Base-by-base conservation (phyloP, 2,329 filamentous ascomycete species). In the Pseudocercospora pini-densiflorae region DNA sequence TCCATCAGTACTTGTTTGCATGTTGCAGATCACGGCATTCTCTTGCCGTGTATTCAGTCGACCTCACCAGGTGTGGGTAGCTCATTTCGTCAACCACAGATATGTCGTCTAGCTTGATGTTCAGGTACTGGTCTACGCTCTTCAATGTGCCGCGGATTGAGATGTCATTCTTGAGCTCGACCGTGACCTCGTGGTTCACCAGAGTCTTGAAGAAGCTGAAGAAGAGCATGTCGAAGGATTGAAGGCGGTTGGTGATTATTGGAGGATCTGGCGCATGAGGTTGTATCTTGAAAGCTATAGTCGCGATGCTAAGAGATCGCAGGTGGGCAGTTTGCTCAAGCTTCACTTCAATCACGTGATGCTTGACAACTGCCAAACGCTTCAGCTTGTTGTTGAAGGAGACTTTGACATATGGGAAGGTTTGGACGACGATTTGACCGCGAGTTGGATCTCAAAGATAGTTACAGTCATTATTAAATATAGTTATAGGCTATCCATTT, bases 111-210 rank as follows among this genome's bases (percentile, higher is more conserved):
- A 99, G 88, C 85, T 98, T 98, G 83, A 99, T 97, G 83, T 99
- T 99, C 77, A 99, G 88, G 82, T 97, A 99, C 84, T 98, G 95
- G 79, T 99, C 95, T 72, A 99, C 94, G 77, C 92, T 96, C 85
- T 98, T 99, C 72, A 99, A 86, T 40, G 90, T 96, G 72, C 95
- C 95, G 75, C 92, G 92, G 79, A 99, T 96, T 78, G 94, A 93
- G 74, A 99, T 97, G 82, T 99, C 95, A 81, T 99, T 99, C 84
- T 99, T 99, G 80, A 99, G 92, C 85, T 99, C 95, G 78, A 99
- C 93, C 55, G 94, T 98, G 77, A 99, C 94, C 84, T 96, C 90
- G 74, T 95, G 91, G 84, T 97, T 95, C 79, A 97, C 96, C 76
- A 71, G 66, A 10, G 70, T 71, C 64, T 71, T 71, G 68, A 71